Evolutionary conservation across 2,329 filamentous ascomycete species (phyloP), one percentile per base, ranked within the genome.

Genomic region (Aspergillus glaucus): DNA sequence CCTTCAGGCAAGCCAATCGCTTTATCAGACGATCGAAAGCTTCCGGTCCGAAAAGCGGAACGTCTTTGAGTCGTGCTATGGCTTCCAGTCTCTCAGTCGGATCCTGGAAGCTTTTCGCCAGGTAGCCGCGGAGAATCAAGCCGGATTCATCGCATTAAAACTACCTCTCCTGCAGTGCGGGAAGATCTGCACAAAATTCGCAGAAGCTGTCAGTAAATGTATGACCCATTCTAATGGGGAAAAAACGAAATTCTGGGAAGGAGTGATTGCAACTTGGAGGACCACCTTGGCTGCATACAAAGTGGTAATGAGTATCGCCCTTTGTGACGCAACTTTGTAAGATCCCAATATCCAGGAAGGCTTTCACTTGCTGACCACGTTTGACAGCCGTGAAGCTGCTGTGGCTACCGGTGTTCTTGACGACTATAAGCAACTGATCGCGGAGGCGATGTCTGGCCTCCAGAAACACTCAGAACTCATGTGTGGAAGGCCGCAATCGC

Each of bases 381-480:
- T 46, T 47, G 36, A 44, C 41, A 60, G 58, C 47, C 56, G 55
- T 28, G 42, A 56, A 40, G 46, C 46, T 28, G 50, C 48, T 19
- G 50, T 59, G 24, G 57, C 59, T 8, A 44, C 19, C 9, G 44
- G 62, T 48, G 53, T 59, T 44, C 54, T 69, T 47, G 51, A 64
- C 34, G 46, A 57, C 40, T 68, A 70, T 55, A 65, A 62, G 52
- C 49, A 54, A n/a, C 61, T 69, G 54, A 62, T 70, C 45, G 56
- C 56, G 22, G 52, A 61, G 46, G 58, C 68, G 9, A 65, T 59
- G n/a, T 58, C 59, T 45, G 63, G 67, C 47, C 61, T 71, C 39
- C 58, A 68, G 47, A 63, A 63, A 21, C 64, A 64, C 49, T 54
- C 69, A 30, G 47, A 62, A 49, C 52, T 57, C 19, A 63, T 66